Percentiles rank a stretch among this genome's conserved stretches.
Conservation (phyloP, 306 rosid genomes). For the Phaseolus lunatus region DNA sequence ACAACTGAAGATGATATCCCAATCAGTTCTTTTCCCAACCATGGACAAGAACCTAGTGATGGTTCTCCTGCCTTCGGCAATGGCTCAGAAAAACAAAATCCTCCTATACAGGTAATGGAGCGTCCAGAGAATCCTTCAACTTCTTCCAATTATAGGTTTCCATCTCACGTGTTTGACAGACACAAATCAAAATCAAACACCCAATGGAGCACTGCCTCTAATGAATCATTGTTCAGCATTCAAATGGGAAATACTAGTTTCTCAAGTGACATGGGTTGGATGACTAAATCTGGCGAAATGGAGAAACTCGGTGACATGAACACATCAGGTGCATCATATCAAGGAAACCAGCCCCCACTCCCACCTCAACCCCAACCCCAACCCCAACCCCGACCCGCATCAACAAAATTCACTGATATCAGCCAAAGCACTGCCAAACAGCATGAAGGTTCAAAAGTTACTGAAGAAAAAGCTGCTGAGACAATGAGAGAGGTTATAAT, state of each 20-base stretch:
- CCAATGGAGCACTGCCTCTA: conserved; percentile 81
- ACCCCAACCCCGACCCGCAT: neutral
- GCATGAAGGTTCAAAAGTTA: conserved; percentile 35
- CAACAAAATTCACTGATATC: conserved; percentile 36
- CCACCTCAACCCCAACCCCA: neutral
- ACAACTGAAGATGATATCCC: conserved; percentile 47
- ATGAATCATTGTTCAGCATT: conserved; percentile 86
- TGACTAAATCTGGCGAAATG: conserved; percentile 40
- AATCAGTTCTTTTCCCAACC: conserved; percentile 43
- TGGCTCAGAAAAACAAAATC: conserved; percentile 56
- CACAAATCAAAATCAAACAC: conserved; percentile 54
- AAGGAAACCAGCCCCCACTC: conserved; percentile 13
- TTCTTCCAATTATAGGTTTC: conserved; percentile 53
- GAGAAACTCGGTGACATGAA: conserved; percentile 1
- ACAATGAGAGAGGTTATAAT: conserved; percentile 76
- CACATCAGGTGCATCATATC: neutral
- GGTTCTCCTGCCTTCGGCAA: conserved; percentile 13
- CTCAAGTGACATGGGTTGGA: conserved; percentile 57
- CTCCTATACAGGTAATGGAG: conserved; percentile 75
- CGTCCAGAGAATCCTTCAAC: conserved; percentile 49
- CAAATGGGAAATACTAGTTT: conserved; percentile 84
- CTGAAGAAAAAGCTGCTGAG: conserved; percentile 70
- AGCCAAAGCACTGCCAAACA: conserved; percentile 29
- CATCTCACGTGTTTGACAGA: conserved; percentile 65
- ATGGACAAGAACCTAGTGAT: conserved; percentile 37